Base-by-base conservation (phyloP, 2,329 filamentous ascomycete genomes). In the Colletotrichum endophyticum region DNA sequence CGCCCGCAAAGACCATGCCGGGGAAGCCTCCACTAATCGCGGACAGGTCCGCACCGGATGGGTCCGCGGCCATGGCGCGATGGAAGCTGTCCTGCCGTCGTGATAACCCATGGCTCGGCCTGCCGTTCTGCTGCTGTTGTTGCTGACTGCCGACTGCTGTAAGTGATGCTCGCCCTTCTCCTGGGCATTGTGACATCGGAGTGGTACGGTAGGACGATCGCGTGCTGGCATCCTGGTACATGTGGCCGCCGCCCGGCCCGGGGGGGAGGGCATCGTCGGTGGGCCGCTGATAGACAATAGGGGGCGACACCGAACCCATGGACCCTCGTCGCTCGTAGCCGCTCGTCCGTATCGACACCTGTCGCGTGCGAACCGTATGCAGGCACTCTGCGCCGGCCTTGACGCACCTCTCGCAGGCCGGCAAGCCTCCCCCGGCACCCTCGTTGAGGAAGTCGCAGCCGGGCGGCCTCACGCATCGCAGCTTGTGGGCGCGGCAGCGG, bases 361-460 rank as follows among this genome's bases (percentile, higher is more conserved):
- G 66, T 1, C 66, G 53, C 19, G 30, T 69, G 8, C 30, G 66
- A 27, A 69, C 30, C 2, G 53, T 69, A 12, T 61, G 53, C 49
- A 69, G 66, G 16, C 66, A 69, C 66, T 69, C 66, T 8, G 53
- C 30, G 32, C 66, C 53, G 13, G 53, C 53, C 25, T 69, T 69
- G 82, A 69, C 66, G 53, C 66, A 69, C 36, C 66, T 53, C 53
- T 69, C 66, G 15, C 66, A 69, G 5, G 66, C n/a, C 15, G 32
- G 66, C 25, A 59, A 69, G 32, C n/a, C 53, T 16, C 12, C 22
- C 53, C 27, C 66, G 13, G 13, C 13, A 5, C 66, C 66, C 7
- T 59, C 53, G 8, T 8, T 22, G 6, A 61, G 30, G 16, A 39
- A 69, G 5, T 39, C 30, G 30, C 30, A 16, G 15, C 53, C 53